These are phyloP conservation scores for Aspergillus felis DNA, from an alignment of 2,329 filamentous ascomycete species.

Conservation along the genomic window DNA sequence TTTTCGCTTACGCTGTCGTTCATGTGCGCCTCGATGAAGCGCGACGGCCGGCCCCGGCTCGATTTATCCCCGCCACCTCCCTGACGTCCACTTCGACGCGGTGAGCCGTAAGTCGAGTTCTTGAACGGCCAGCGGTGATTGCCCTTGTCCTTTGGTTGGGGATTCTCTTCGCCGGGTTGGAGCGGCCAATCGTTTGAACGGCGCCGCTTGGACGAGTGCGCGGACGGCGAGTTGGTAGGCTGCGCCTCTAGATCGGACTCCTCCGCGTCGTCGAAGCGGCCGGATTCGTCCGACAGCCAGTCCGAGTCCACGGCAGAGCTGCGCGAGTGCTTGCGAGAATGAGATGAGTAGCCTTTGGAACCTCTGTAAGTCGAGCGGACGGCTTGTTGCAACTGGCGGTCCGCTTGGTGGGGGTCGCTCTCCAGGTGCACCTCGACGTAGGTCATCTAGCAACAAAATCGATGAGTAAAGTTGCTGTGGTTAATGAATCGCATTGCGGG, in stretches of 20 bases:
- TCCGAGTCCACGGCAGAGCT: conserved; percentile 16
- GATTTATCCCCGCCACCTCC: conserved; percentile 3
- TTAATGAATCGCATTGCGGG: neutral
- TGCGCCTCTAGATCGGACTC: conserved; percentile 17
- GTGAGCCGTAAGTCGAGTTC: conserved; percentile 8
- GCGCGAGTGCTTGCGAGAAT: conserved; percentile 30
- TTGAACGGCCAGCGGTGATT: conserved; percentile 13
- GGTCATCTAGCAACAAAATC: conserved; percentile 10
- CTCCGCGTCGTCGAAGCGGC: conserved; percentile 35
- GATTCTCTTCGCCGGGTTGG: conserved; percentile 3
- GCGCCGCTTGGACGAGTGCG: conserved; percentile 40
- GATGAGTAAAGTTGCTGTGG: neutral
- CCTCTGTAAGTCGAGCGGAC: conserved; percentile 15
- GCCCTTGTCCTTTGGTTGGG: neutral
- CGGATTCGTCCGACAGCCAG: conserved; percentile 24
- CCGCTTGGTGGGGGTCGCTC: conserved; percentile 16
- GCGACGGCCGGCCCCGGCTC: conserved; percentile 55
- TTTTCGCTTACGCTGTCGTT: conserved; percentile 70
- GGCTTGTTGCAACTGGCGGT: conserved; percentile 21
- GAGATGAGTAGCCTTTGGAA: conserved; percentile 8
- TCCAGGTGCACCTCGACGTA: conserved; percentile 14
- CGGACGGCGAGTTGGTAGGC: conserved; percentile 15
- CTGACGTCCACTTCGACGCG: conserved; percentile 7
- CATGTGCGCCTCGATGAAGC: conserved; percentile 77
- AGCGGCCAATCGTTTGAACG: conserved; percentile 46